Evolutionary conservation across 176 grass and related monocot genomes (phyloP).

Genomic region (Avena sativa): DNA sequence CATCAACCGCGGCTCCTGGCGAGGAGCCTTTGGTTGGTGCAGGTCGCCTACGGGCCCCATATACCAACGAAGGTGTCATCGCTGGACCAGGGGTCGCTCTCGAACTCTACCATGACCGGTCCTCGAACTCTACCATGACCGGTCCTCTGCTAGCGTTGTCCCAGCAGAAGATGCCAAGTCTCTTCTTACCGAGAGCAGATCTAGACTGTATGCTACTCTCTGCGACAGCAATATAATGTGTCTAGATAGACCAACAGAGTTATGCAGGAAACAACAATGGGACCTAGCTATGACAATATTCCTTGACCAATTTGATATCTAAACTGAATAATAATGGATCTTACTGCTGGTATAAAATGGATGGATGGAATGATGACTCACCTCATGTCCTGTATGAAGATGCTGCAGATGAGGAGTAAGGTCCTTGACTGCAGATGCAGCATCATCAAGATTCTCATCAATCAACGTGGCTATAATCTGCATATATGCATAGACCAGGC

Average conservation of each 20-base stretch:
- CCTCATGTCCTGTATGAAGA: neutral
- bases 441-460: neutral
- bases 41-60: conserved; percentile 25
- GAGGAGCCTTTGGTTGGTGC: conserved; percentile 24
- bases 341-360: too few relatives aligned
- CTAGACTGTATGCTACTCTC: too few relatives aligned
- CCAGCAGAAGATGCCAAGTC: neutral
- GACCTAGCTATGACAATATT: too few relatives aligned
- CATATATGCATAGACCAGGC: neutral
- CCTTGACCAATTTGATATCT: too few relatives aligned
- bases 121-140: neutral
- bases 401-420: neutral
- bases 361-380: neutral
- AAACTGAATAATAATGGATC: too few relatives aligned
- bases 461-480: neutral
- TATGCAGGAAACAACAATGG: too few relatives aligned
- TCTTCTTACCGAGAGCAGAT: too few relatives aligned
- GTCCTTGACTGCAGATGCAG: neutral
- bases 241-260: too few relatives aligned
- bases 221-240: too few relatives aligned
- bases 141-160: neutral
- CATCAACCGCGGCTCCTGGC: neutral
- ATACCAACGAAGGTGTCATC: neutral
- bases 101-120: neutral
- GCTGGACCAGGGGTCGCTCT: neutral